phyloP scores from a whole-genome alignment of 1,284 basidiomycete species.

The Apiotrichum sp. region DNA sequence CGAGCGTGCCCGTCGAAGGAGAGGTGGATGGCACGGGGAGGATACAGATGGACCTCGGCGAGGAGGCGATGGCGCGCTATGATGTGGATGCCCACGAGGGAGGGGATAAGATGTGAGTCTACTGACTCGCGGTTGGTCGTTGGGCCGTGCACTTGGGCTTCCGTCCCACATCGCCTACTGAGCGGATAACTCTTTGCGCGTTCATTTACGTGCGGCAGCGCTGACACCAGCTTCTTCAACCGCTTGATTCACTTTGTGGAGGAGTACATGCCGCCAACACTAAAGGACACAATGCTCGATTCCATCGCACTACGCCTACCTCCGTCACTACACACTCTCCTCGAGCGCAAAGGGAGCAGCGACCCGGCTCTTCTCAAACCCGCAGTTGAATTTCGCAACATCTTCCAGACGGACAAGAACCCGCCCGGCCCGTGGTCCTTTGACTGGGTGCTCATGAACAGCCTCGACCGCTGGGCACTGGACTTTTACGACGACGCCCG shows the following conservation, averaged over 20 bases:
- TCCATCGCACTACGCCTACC: neutral
- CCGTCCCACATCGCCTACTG: neutral
- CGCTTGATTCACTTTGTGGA: neutral
- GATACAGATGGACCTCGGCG: neutral
- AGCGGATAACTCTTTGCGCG: too few relatives aligned
- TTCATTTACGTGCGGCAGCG: neutral
- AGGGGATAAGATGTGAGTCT: neutral
- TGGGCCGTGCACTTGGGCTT: neutral
- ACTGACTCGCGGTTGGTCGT: neutral
- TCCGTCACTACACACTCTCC: neutral
- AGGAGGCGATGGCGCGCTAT: neutral
- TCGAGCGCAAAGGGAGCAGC: neutral
- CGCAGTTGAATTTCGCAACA: constrained; percentile 32
- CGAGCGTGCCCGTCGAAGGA: neutral
- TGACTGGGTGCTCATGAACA: constrained; percentile 28
- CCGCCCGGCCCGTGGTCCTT: neutral
- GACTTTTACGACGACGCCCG: constrained; percentile 39
- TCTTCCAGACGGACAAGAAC: constrained; percentile 39
- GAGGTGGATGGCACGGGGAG: neutral
- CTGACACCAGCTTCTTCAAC: neutral
- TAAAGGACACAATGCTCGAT: neutral
- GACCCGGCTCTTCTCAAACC: neutral
- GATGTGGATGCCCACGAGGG: neutral
- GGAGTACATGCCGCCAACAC: neutral
- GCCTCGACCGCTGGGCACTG: constrained; percentile 33